phyloP scores from a whole-genome alignment of 2,329 filamentous ascomycete genomes.

The Diplodia corticola region DNA sequence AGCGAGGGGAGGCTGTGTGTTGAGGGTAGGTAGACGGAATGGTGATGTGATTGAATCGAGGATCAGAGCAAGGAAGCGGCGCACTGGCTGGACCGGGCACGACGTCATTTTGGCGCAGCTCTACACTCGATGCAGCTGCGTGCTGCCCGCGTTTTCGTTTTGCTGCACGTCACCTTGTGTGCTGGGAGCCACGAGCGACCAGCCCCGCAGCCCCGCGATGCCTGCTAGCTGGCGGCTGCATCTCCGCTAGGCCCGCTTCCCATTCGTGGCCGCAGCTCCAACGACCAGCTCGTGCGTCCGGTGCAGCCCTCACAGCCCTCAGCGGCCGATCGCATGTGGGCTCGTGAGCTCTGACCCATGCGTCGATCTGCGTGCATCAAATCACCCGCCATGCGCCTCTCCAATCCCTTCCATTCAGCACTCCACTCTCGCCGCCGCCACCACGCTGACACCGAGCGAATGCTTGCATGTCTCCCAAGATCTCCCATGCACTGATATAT shows the following conservation, averaged over 20 bases:
- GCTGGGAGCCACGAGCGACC: neutral
- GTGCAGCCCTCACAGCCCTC: neutral
- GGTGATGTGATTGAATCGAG: conserved; percentile 11
- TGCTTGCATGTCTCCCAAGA: neutral
- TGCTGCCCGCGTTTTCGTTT: neutral
- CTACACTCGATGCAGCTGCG: neutral
- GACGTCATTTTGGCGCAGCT: conserved; percentile 12
- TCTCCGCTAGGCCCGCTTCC: neutral
- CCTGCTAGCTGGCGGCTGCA: neutral
- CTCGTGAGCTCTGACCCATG: conserved; percentile 5
- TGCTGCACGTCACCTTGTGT: conserved; percentile 9
- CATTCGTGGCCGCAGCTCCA: neutral
- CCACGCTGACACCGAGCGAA: neutral
- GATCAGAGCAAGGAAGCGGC: conserved; percentile 14
- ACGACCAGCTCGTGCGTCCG: neutral
- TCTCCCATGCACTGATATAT: neutral
- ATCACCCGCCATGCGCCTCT: neutral
- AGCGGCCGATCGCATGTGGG: neutral
- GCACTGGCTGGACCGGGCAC: neutral
- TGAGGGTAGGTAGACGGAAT: neutral
- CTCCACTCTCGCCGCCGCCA: neutral
- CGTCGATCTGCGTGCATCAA: neutral
- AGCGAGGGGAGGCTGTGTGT: neutral
- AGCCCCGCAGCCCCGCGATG: neutral
- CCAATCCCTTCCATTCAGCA: neutral